Evolutionary conservation across 306 rosid genomes (phyloP), one percentile per base, ranked within the genome.

Genomic region (Quercus aquifolioides): DNA sequence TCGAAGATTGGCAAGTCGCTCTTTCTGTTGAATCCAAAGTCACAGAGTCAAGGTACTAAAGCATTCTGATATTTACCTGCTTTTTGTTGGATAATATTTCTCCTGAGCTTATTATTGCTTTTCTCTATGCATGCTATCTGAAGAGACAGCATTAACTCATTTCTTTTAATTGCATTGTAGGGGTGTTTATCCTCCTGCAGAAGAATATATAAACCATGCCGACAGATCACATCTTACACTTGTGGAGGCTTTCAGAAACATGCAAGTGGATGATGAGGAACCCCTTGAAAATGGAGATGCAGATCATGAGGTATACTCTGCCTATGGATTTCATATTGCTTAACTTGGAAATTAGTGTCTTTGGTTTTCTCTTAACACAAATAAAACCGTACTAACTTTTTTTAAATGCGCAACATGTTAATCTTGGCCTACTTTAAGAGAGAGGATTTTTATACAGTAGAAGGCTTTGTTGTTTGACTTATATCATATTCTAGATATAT

Each of bases 1-100:
- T 96, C 23, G 97, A 93, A 46, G 97, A 93, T 78, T 96, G 98
- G 98, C 99, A 96, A 90, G 88, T 96, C 86, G 97, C 99, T 49
- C 96, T 90, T 52, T 88, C 93, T 65, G 96, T 93, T 77, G 99
- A 96, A 85, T 93, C 99, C 57, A 93, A 70, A 86, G 89, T 87
- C 56, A 80, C 82, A 62, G 90, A 86, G 79, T 76, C 89, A 83
- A 91, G 99, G 99, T 96, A 18, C 43, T 30, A 4, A 56, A 20
- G 26, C 8, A 46, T 60, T 57, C 9, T 10, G 69, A 38, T 20
- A 58, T 38, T 2, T 65, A 67, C 38, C 1, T n/a, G 49, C 33
- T 30, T 63, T 60, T 13, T 43, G 49, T 14, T 73, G 43, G 64
- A 63, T 30, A 38, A 63, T 51, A 4, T 64, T 72, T 71, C 18